Evolutionary conservation across 345 rosid species (phyloP), one percentile per base, ranked within the genome.

Genomic region (Salix arbutifolia): DNA sequence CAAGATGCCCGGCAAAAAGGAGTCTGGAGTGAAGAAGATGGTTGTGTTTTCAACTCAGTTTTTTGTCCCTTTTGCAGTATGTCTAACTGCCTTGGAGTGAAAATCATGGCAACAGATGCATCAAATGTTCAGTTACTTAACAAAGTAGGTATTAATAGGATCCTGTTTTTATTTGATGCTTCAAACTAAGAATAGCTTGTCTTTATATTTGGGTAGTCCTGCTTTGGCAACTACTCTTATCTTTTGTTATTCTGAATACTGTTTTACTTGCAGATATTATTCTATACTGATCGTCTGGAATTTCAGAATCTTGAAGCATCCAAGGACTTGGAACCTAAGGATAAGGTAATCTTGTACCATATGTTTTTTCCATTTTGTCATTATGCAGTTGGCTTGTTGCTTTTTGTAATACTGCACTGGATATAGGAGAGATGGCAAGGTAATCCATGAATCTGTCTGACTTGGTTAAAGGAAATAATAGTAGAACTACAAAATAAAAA

Each of bases 1-100:
- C 82, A 71, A 77, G 88, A 83, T 78, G 76, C 77, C 40, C 75
- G 72, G 42, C 85, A 83, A 46, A 81, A 77, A 74, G 92, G 94
- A 69, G 78, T 90, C 73, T 95, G 97, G 99, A 83, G 84, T 52
- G 83, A 90, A 83, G 89, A 93, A 85, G 99, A 95, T 84, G 97
- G 97, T 26, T 95, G 97, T 81, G 97, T 93, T 74, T 94, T 87
- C 88, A 88, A 81, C 74, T 86, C 87, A 46, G 81, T 92, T 67
- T 87, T 74, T 75, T 93, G 99, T 79, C 96, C 99, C 66, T 95
- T 88, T 86, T 95, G 99, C 81, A 87, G 74, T 67, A 67, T 58
- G 72, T 87, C 89, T 28, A 75, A 84, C 52, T 89, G 92, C 76
- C 91, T 92, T 30, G 98, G 97, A 58, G 97, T 88, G 30, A 91